Evolutionary conservation across 1,284 basidiomycete genomes (phyloP).

Genomic region (Wallemia ichthyophaga): DNA sequence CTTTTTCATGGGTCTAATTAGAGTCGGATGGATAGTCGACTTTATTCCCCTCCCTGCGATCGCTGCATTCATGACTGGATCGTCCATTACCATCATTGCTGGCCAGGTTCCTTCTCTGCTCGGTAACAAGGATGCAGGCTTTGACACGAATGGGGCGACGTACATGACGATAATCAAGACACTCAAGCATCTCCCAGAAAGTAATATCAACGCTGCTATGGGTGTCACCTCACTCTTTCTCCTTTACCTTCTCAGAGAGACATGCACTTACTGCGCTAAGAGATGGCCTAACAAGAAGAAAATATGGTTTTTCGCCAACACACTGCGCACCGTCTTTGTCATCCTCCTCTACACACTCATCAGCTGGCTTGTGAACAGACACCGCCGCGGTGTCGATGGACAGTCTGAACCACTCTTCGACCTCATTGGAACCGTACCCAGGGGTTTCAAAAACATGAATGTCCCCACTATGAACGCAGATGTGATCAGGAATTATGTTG

Average conservation of each 20-base stretch:
- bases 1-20: slow-evolving; percentile 67
- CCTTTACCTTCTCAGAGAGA: slow-evolving; percentile 44
- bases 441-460: slow-evolving; percentile 46
- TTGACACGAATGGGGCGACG: slow-evolving; percentile 48
- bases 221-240: slow-evolving; percentile 44
- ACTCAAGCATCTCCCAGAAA: slow-evolving; percentile 43
- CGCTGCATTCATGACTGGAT: slow-evolving; percentile 40
- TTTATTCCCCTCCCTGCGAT: slow-evolving; percentile 62
- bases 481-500: slow-evolving; percentile 37
- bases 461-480: slow-evolving; percentile 31
- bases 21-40: slow-evolving; percentile 81
- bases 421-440: slow-evolving; percentile 52
- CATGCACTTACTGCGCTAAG: slow-evolving; percentile 27
- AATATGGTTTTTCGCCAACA: slow-evolving; percentile 59
- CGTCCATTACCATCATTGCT: slow-evolving; percentile 55
- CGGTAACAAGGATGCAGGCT: slow-evolving; percentile 41
- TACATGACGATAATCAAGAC: slow-evolving; percentile 77
- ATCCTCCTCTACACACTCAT: slow-evolving; percentile 57
- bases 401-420: slow-evolving; percentile 35
- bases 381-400: slow-evolving; percentile 28
- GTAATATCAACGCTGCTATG: slow-evolving; percentile 59
- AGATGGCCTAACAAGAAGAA: slow-evolving; percentile 39
- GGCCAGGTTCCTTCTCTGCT: slow-evolving; percentile 62
- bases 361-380: slow-evolving; percentile 47
- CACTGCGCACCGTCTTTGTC: slow-evolving; percentile 59